Base-by-base conservation (phyloP, 495 filamentous ascomycete species). In the Parachaetomium inaequale region DNA sequence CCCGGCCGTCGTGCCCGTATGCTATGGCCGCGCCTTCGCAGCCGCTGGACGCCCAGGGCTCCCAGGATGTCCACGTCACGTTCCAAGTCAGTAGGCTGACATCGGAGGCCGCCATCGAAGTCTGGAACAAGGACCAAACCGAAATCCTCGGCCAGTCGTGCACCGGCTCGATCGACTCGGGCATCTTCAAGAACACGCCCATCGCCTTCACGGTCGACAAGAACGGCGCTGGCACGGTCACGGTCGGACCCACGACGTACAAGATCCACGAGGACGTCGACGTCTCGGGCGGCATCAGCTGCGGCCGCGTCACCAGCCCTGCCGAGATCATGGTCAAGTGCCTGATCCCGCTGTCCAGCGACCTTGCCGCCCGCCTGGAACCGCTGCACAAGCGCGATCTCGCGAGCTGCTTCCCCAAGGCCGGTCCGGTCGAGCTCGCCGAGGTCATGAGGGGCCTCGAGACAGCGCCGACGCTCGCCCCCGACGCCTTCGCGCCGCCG, bases 1-100 rank as follows among this genome's bases (percentile, higher is more conserved):
- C n/a, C n/a, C n/a, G n/a, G n/a, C n/a, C n/a, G n/a, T n/a, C n/a
- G n/a, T n/a, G n/a, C n/a, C n/a, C n/a, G n/a, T n/a, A n/a, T n/a
- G n/a, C n/a, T n/a, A n/a, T n/a, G n/a, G n/a, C n/a, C n/a, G n/a
- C n/a, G n/a, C n/a, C n/a, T n/a, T n/a, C n/a, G n/a, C n/a, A n/a
- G n/a, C n/a, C n/a, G n/a, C n/a, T n/a, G n/a, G n/a, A n/a, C n/a
- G 31, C 45, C 4, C 26, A 51, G 15, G 26, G 28, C 2, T 1
- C 47, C 26, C 47, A 32, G 6, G 21, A 1, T 0, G 52, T 55
- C n/a, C 38, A 55, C 11, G 25, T 61, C 10, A 28, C 25, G 21
- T 28, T 53, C 26, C 59, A 55, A n/a, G 36, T 61, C 50, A 54
- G 23, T 50, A 61, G 46, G 28, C 21, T 25, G 25, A 55, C 59